phyloP scores from a whole-genome alignment of 257 asterid genomes.

The Solanum corneliomulleri region DNA sequence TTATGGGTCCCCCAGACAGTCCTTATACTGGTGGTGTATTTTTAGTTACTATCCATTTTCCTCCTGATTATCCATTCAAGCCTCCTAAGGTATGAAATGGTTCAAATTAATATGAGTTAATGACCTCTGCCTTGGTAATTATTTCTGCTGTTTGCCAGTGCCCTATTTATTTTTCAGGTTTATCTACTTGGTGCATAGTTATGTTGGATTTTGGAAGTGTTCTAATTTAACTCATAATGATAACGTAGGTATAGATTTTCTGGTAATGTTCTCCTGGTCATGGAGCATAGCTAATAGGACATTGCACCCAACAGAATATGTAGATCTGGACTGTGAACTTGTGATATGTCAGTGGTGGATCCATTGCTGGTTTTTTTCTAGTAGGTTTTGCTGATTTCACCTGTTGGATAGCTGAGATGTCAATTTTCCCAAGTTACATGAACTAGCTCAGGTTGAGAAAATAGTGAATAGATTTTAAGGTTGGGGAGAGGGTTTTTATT shows the following conservation, averaged over 20 bases:
- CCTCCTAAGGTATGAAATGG: conserved; percentile 49
- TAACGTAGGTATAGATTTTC: not conserved
- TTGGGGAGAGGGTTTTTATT: not conserved
- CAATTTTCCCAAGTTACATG: not conserved
- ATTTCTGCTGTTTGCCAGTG: not conserved
- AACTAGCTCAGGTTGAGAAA: not conserved
- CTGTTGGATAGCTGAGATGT: not conserved
- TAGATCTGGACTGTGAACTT: not conserved
- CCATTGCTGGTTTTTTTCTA: not conserved
- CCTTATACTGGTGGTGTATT: conserved; percentile 78
- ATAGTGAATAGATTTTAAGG: not conserved
- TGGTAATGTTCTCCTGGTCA: not conserved
- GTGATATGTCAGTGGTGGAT: not conserved
- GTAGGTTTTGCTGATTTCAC: not conserved
- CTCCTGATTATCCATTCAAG: conserved; percentile 74
- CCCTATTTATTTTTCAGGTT: not conserved
- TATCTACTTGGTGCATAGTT: not conserved
- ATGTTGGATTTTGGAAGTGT: not conserved
- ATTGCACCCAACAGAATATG: not conserved
- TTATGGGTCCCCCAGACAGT: conserved; percentile 77
- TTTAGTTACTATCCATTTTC: conserved; percentile 60
- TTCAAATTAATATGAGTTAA: not conserved
- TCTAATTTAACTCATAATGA: not conserved
- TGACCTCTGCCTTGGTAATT: not conserved
- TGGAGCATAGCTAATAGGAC: not conserved